Percentiles rank a stretch among this genome's conserved stretches.
Conservation (phyloP, 2,329 filamentous ascomycete species). For the Colletotrichum agaves region DNA sequence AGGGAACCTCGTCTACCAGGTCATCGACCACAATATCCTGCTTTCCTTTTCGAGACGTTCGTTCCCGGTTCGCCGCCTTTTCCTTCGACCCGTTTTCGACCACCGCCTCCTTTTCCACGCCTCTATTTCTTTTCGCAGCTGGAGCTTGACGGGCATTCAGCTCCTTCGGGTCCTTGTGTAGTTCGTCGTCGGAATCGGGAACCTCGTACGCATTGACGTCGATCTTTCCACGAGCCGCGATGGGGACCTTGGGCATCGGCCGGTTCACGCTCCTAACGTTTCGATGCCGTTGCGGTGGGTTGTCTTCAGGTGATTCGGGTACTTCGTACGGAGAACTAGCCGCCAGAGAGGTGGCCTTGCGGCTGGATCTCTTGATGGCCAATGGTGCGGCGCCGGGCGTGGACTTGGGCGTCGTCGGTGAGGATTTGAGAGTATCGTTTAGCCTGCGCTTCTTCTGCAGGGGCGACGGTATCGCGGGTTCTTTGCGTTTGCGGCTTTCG, state of each 20-base stretch:
- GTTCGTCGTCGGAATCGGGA: constrained; percentile 41
- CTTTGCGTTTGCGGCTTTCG: constrained; percentile 28
- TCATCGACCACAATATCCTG: not conserved
- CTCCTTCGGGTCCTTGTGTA: constrained; percentile 4
- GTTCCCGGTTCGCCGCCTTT: not conserved
- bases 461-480: constrained; percentile 22
- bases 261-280: constrained; percentile 33
- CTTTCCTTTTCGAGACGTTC: not conserved
- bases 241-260: constrained; percentile 30
- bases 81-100: not conserved
- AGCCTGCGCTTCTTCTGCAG: constrained; percentile 41
- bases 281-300: constrained; percentile 27
- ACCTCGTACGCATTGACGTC: constrained; percentile 38
- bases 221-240: constrained; percentile 11
- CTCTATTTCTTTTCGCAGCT: constrained; percentile 31
- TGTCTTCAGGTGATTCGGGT: constrained; percentile 41
- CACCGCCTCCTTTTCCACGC: constrained; percentile 6
- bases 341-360: not conserved
- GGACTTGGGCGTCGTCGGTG: constrained; percentile 44
- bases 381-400: not conserved
- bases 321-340: constrained; percentile 38
- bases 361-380: constrained; percentile 8
- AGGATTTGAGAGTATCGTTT: constrained; percentile 45
- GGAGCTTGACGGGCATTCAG: not conserved
- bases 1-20: constrained; percentile 4